A percentile compares a stretch with the other conserved stretches of the same genome.
Conservation (phyloP, 257 asterid species). For the Salvia rosmarinus region DNA sequence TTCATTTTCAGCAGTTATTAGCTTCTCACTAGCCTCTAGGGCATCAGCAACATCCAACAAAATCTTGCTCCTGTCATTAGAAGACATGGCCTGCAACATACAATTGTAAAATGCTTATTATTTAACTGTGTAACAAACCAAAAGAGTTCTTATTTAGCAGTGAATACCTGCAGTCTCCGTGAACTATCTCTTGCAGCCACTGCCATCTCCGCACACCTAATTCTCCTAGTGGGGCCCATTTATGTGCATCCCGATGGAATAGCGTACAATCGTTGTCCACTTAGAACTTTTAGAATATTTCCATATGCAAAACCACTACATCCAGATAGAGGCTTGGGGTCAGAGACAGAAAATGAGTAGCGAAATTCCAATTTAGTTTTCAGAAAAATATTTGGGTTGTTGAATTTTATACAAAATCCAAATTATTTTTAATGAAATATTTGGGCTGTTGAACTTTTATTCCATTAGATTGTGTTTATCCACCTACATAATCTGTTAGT, state of each 20-base stretch:
- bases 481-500: background rate
- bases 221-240: slow-evolving; percentile 59
- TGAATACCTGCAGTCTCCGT: slow-evolving; percentile 65
- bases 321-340: slow-evolving; percentile 29
- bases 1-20: slow-evolving; percentile 64
- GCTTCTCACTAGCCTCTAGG: slow-evolving; percentile 65
- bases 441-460: too few species aligned
- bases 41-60: slow-evolving; percentile 80
- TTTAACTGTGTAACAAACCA: background rate
- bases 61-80: slow-evolving; percentile 72
- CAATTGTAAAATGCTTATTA: slow-evolving; percentile 15
- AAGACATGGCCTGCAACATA: slow-evolving; percentile 61
- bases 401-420: too few species aligned
- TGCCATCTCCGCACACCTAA: slow-evolving; percentile 75
- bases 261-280: slow-evolving; percentile 66
- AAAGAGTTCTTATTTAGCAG: slow-evolving; percentile 12
- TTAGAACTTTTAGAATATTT: slow-evolving; percentile 55
- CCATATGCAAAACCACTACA: slow-evolving; percentile 67
- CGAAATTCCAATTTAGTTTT: background rate
- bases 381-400: background rate
- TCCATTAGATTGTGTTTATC: background rate
- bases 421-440: too few species aligned
- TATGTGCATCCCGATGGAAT: slow-evolving; percentile 70
- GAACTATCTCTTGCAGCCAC: slow-evolving; percentile 77
- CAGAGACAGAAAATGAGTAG: slow-evolving; percentile 30